Percentiles rank a stretch among this genome's conserved stretches.
Evolutionary conservation across 192 early-diverging fungal species (phyloP).

Genomic region (Diversispora eburnea): DNA sequence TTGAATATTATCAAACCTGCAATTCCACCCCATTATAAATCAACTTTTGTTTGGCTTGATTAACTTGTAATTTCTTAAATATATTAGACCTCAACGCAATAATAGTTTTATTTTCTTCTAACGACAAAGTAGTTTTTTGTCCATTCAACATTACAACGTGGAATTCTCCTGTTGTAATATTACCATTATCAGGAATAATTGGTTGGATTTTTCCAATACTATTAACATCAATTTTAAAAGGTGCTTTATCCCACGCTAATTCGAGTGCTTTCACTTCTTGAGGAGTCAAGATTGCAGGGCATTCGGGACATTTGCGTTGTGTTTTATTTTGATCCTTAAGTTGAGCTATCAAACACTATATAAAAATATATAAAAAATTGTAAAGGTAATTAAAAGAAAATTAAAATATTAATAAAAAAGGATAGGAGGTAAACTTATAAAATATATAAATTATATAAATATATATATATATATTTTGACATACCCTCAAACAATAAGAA

Average conservation of each 20-base stretch:
- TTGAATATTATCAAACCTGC: background rate
- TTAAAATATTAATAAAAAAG: background rate
- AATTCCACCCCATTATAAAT: conserved; percentile 24
- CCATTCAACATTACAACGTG: conserved; percentile 25
- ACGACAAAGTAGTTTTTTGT: background rate
- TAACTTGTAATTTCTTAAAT: conserved; percentile 4
- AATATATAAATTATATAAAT: too few relatives aligned
- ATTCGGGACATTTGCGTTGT: conserved; percentile 13
- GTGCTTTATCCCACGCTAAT: conserved; percentile 20
- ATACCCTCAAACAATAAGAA: conserved; percentile 30
- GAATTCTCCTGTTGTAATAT: background rate
- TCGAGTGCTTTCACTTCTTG: conserved; percentile 1
- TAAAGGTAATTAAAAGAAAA: background rate
- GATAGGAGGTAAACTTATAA: background rate
- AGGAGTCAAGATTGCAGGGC: background rate
- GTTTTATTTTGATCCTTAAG: background rate
- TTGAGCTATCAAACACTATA: conserved; percentile 16
- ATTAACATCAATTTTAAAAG: conserved; percentile 28
- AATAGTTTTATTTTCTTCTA: background rate
- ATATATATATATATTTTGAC: background rate
- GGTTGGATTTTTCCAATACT: background rate
- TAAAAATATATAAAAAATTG: background rate
- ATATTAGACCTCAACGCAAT: background rate
- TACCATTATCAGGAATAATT: background rate
- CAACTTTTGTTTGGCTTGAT: conserved; percentile 28